Conservation (phyloP, 352 stramenopile species). For the Globisporangium viniferum region DNA sequence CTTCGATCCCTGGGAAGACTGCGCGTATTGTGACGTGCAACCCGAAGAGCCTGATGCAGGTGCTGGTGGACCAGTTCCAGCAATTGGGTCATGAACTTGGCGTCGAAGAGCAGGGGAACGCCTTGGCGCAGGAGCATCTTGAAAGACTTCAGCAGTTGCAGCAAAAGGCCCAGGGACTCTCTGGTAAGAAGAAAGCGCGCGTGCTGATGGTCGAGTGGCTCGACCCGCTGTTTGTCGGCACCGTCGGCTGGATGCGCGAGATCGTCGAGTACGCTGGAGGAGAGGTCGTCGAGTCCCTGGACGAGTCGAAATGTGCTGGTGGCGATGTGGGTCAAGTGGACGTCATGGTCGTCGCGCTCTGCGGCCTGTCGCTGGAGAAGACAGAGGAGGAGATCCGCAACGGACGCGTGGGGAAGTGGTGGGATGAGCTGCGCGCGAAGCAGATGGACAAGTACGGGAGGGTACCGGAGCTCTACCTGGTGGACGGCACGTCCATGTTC, state of each 20-base stretch:
- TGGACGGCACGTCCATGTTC: constrained; percentile 76
- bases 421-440: constrained; percentile 20
- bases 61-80: constrained; percentile 46
- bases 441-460: constrained; percentile 6
- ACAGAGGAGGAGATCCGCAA: constrained; percentile 37
- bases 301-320: constrained; percentile 2
- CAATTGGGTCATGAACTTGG: constrained; percentile 46
- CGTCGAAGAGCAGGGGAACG: constrained; percentile 33
- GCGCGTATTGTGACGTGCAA: constrained; percentile 48
- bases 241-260: constrained; percentile 64
- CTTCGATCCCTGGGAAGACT: constrained; percentile 19
- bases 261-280: constrained; percentile 51
- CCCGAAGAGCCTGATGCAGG: constrained; percentile 40
- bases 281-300: constrained; percentile 29
- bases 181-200: constrained; percentile 13
- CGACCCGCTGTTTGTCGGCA: constrained; percentile 64
- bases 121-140: constrained; percentile 31
- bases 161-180: constrained; percentile 10
- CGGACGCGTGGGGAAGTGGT: constrained; percentile 43
- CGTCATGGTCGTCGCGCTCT: constrained; percentile 59
- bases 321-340: constrained; percentile 23
- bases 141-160: constrained; percentile 27
- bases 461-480: constrained; percentile 37
- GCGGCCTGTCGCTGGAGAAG: constrained; percentile 45
- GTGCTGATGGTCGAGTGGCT: constrained; percentile 74